These are phyloP conservation scores for Euphorbia peplus DNA, from an alignment of 345 rosid genomes.

Conservation along the genomic window DNA sequence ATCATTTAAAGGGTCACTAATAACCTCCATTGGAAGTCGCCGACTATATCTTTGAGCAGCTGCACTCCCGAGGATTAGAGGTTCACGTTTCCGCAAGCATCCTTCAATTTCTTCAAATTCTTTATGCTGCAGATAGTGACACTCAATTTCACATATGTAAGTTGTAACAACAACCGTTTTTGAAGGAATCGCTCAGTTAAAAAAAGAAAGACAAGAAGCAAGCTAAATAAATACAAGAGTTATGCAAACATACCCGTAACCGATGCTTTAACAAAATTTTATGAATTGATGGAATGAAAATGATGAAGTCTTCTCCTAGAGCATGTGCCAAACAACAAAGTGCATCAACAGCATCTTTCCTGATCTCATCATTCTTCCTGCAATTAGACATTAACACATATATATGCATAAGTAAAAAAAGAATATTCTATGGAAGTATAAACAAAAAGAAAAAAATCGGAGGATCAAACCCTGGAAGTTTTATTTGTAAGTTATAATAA, in stretches of 20 bases:
- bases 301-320: constrained; percentile 95
- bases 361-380: constrained; percentile 89
- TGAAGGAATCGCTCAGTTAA: neutral
- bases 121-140: constrained; percentile 64
- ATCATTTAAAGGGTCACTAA: constrained; percentile 81
- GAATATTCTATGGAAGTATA: no score
- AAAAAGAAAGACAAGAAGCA: constrained; percentile 1
- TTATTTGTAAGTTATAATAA: neutral
- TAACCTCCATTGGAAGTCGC: constrained; percentile 75
- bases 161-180: neutral
- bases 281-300: constrained; percentile 91
- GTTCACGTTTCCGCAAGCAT: constrained; percentile 72
- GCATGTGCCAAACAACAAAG: constrained; percentile 97
- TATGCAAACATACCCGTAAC: constrained; percentile 47
- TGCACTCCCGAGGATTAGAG: constrained; percentile 72
- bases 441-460: neutral
- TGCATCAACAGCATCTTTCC: constrained; percentile 94
- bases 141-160: constrained; percentile 4
- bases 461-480: neutral
- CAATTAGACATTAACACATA: constrained; percentile 7
- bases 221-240: neutral
- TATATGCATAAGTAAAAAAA: neutral
- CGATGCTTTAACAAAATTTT: constrained; percentile 71
- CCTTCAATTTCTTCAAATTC: constrained; percentile 96
- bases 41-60: constrained; percentile 81